Evolutionary conservation across 2,329 filamentous ascomycete species (phyloP).

Genomic region (Domatiomyces globalis): DNA sequence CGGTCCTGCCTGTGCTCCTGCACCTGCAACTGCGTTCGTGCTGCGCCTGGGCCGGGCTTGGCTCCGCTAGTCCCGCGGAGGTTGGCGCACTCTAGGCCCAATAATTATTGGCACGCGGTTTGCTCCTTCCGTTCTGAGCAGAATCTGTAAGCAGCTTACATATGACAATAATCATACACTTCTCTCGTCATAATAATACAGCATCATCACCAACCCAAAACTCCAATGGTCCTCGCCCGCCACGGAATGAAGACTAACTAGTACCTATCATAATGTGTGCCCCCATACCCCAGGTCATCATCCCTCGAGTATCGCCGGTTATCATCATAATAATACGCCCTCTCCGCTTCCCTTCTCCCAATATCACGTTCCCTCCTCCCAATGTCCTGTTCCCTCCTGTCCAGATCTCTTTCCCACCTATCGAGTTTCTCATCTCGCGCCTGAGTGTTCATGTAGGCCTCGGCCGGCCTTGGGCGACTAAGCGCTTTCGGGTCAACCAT

Average conservation of each 20-base stretch:
- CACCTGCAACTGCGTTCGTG: background rate
- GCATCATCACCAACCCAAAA: too few species aligned
- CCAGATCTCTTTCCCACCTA: too few species aligned
- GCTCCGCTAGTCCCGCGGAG: background rate
- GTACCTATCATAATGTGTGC: background rate
- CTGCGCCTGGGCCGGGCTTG: background rate
- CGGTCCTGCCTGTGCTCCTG: background rate
- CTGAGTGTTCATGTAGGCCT: background rate
- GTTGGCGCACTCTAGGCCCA: background rate
- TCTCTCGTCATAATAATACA: too few species aligned
- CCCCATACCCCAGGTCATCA: too few species aligned
- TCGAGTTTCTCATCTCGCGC: background rate
- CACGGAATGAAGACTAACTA: background rate
- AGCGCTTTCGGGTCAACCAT: background rate
- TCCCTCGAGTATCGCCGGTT: background rate
- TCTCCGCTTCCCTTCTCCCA: too few species aligned
- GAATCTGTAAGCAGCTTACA: background rate
- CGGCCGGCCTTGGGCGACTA: background rate
- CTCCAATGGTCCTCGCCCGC: too few species aligned
- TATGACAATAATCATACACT: too few species aligned
- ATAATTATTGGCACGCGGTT: background rate
- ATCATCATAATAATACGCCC: background rate
- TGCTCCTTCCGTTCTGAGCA: background rate
- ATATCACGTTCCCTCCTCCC: too few species aligned
- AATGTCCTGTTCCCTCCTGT: background rate